phyloP scores from a whole-genome alignment of 169 alveolate genomes.

The Eimeria tenella region DNA sequence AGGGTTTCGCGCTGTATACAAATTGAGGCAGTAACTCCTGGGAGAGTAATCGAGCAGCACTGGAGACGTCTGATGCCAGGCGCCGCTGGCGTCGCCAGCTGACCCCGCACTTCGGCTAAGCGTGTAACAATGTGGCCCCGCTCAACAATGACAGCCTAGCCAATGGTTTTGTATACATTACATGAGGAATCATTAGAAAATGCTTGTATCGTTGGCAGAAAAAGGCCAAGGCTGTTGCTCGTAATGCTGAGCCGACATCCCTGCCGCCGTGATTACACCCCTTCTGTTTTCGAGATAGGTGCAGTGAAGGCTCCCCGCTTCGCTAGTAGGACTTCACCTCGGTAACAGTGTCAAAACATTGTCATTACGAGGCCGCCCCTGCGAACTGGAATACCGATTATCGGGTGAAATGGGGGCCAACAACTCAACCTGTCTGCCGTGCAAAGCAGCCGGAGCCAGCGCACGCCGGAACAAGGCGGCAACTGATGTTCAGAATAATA shows the following conservation, averaged over 20 bases:
- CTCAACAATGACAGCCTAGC: constrained; percentile 22
- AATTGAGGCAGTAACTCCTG: too few relatives aligned
- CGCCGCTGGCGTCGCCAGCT: constrained; percentile 58
- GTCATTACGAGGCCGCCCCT: constrained; percentile 5
- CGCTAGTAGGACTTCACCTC: neutral
- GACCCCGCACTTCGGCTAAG: constrained; percentile 37
- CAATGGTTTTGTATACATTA: neutral
- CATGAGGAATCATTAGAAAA: neutral
- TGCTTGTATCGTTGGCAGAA: neutral
- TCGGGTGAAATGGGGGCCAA: constrained; percentile 68
- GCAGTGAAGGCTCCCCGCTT: neutral
- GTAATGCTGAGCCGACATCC: neutral
- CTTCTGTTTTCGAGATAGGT: constrained; percentile 53
- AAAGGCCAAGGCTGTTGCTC: neutral
- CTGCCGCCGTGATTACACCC: constrained; percentile 29
- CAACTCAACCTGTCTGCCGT: constrained; percentile 66
- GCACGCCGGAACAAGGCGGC: constrained; percentile 56
- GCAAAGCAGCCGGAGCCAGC: constrained; percentile 67
- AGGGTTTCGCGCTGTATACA: too few relatives aligned
- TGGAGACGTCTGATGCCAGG: constrained; percentile 65
- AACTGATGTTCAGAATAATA: neutral
- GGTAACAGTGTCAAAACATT: neutral
- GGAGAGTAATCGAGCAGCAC: too few relatives aligned
- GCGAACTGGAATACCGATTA: neutral
- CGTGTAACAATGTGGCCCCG: constrained; percentile 13